phyloP scores from a whole-genome alignment of 192 early-diverging fungal genomes.

The Piromyces sp. region DNA sequence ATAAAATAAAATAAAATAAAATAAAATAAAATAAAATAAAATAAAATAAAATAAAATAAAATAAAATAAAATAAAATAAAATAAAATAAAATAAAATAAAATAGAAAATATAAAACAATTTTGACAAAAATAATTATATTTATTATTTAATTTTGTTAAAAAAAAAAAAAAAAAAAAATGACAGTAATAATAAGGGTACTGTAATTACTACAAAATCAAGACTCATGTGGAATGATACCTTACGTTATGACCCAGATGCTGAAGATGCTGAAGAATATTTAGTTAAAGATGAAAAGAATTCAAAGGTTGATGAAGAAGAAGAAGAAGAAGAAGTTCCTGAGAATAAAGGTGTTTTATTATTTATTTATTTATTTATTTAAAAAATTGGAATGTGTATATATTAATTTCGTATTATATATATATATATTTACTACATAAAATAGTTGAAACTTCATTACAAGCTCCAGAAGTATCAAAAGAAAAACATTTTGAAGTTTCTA shows the following conservation, averaged over 20 bases:
- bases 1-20: too few species aligned
- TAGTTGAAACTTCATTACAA: neutral
- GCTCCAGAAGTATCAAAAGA: neutral
- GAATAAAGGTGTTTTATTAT: neutral
- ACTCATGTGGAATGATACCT: neutral
- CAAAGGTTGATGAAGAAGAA: neutral
- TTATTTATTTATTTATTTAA: too few species aligned
- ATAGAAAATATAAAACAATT: too few species aligned
- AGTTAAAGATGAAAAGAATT: neutral
- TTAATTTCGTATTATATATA: too few species aligned
- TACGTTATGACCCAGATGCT: neutral
- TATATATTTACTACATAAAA: neutral
- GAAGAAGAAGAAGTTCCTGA: neutral
- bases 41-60: too few species aligned
- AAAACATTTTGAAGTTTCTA: neutral
- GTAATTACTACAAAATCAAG: neutral
- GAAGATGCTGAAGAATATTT: neutral
- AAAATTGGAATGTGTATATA: too few species aligned
- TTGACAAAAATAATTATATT: too few species aligned
- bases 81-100: too few species aligned
- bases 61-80: too few species aligned
- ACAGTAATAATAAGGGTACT: neutral
- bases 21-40: too few species aligned
- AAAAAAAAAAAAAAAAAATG: too few species aligned
- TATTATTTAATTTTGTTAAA: too few species aligned